Evolutionary conservation across 768 basidiomycete species (phyloP).

Genomic region (Phylloporus rhodoxanthus): DNA sequence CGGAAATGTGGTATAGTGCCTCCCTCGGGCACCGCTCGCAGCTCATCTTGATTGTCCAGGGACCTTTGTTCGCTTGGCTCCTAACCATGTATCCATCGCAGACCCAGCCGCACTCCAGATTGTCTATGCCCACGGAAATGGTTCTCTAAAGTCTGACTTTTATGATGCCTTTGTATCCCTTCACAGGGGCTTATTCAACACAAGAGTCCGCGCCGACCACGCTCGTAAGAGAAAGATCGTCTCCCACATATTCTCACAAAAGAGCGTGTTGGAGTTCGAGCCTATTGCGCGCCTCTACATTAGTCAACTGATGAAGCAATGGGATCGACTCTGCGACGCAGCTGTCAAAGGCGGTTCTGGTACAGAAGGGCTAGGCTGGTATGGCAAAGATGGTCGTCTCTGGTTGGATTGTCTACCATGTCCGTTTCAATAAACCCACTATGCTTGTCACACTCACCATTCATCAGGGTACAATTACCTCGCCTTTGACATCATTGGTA

Average conservation of each 20-base stretch:
- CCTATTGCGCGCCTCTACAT: conserved; percentile 66
- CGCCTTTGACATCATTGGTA: conserved; percentile 73
- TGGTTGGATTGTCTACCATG: conserved; percentile 76
- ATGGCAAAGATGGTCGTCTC: conserved; percentile 53
- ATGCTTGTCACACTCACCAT: conserved; percentile 5
- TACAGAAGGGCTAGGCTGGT: conserved; percentile 57
- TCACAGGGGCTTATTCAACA: conserved; percentile 69
- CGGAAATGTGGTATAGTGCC: conserved; percentile 56
- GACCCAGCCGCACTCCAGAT: conserved; percentile 70
- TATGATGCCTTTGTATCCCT: conserved; percentile 79
- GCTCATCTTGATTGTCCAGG: conserved; percentile 33
- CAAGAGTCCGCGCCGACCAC: conserved; percentile 71
- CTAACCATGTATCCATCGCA: conserved; percentile 71
- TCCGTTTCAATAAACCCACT: conserved; percentile 28
- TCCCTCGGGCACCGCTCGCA: not conserved
- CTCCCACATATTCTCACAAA: conserved; percentile 78
- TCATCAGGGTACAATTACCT: conserved; percentile 51
- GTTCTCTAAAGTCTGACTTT: conserved; percentile 75
- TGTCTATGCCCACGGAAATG: conserved; percentile 80
- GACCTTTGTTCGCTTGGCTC: conserved; percentile 63
- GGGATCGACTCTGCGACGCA: conserved; percentile 61
- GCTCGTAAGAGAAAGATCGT: conserved; percentile 89
- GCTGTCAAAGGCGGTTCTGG: conserved; percentile 55
- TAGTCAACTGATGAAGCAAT: conserved; percentile 55
- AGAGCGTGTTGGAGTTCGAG: conserved; percentile 82